Evolutionary conservation across 495 filamentous ascomycete genomes (phyloP), one percentile per base, ranked within the genome.

Genomic region (Neurospora sp.): DNA sequence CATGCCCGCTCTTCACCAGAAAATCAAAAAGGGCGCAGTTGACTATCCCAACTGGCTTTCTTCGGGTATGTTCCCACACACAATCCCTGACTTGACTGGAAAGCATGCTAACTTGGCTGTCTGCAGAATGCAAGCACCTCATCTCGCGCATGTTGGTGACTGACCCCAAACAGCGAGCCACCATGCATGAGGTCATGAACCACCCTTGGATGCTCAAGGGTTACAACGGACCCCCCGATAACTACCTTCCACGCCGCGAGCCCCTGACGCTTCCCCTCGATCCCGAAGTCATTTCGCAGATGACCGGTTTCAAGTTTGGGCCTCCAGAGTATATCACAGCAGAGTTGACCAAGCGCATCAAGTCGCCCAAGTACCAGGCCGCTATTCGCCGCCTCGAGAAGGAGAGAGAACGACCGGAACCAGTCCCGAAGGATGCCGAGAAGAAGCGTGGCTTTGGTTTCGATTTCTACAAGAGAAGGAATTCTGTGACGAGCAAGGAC

Each of bases 301-400:
- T 99, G 96, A 97, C 92, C 3, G 96, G 96, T 16, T 99, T 99
- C 81, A 96, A 99, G 81, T 99, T 99, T 81, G 96, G 96, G 1
- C 83, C 92, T 0, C 84, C 93, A 9, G 94, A 98, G 8, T 87
- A 89, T 38, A 98, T 99, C 77, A 88, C 86, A 41, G 80, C 87
- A 5, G 92, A 97, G 77, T 85, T 99, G 53, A 93, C 91, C 3
- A 94, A 91, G 77, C 86, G 93, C 18, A 86, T 99, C 73, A 90
- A 92, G 76, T 97, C 94, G 0, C 93, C 96, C 7, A 94, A 98
- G 9, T 99, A 98, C 77, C 93, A 96, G 73, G 87, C 88, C 59
- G 94, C 94, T 7, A 85, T 97, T 18, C 86, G 88, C 69, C 82
- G 89, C 35, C 76, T 86, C 3, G 79, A 84, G 47, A 88, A 87